Base-by-base conservation (phyloP, 208 protist species). In the Leishmania braziliensis region DNA sequence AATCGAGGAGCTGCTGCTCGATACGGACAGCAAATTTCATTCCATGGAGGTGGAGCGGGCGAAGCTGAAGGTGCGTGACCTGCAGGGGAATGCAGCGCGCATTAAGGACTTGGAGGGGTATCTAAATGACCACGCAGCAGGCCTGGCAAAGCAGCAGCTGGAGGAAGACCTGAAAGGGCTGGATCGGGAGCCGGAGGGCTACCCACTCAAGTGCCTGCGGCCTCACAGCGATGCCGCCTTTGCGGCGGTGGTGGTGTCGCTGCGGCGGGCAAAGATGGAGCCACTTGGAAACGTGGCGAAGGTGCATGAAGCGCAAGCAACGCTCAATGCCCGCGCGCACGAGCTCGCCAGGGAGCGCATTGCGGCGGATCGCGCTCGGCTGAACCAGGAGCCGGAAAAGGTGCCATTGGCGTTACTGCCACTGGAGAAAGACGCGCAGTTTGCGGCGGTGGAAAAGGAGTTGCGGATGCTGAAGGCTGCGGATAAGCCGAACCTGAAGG, bases 31-130 rank as follows among this genome's bases (percentile, higher is more conserved):
- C 58, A 87, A 88, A 84, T 94, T 96, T 56, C 91, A 95, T 78
- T 78, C 86, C 71, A 87, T 94, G 87, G 93, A 96, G 85, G 85
- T 93, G 66, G 91, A 96, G 80, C 84, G 91, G 5, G 90, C 91
- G 26, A 89, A 88, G 73, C 79, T 93, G 77, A 93, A 90, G 83
- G 73, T 77, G 33, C 87, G 85, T 54, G 86, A 91, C 75, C 72
- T 85, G 36, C 75, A 82, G 29, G 72, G 75, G 72, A 88, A 91
- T 66, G 77, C 76, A 2, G 79, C 82, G 3, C 90, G 88, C 26
- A 87, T 94, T 29, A 36, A 56, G 12, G 88, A 95, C 77, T 77
- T 95, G 53, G 90, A 96, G 84, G 83, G 79, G 12, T 82, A 86
- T 14, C 82, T 96, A 58, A 96, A 96, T 76, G 89, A 90, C 16